phyloP scores from a whole-genome alignment of 805 yeast species.

The Saccharomycopsis fibuligera region DNA sequence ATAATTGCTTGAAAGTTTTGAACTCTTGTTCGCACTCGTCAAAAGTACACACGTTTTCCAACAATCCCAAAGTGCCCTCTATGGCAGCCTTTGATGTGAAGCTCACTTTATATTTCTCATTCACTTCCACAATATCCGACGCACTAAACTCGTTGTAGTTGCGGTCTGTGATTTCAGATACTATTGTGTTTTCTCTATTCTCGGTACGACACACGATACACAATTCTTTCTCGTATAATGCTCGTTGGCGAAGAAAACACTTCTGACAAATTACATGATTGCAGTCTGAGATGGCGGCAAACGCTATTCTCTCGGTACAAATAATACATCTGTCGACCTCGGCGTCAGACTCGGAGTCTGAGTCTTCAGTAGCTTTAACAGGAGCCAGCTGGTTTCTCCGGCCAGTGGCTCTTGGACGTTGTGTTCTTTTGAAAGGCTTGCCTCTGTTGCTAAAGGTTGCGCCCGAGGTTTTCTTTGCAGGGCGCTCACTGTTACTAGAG shows the following conservation, averaged over 20 bases:
- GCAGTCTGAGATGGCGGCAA: slow-evolving; percentile 73
- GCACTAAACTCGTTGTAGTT: slow-evolving; percentile 34
- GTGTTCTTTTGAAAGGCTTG: slow-evolving; percentile 3
- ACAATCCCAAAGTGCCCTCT: slow-evolving; percentile 42
- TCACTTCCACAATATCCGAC: slow-evolving; percentile 29
- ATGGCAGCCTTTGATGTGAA: slow-evolving; percentile 34
- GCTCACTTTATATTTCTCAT: slow-evolving; percentile 36
- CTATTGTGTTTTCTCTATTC: slow-evolving; percentile 38
- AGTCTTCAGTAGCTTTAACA: slow-evolving; percentile 21
- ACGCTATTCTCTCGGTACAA: slow-evolving; percentile 69
- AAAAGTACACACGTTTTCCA: slow-evolving; percentile 52
- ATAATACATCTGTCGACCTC: slow-evolving; percentile 60
- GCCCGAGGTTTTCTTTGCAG: too few relatives aligned
- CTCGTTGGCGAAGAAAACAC: slow-evolving; percentile 80
- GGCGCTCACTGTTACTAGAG: too few relatives aligned
- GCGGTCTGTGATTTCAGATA: slow-evolving; percentile 42
- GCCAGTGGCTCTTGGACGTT: slow-evolving; percentile 5
- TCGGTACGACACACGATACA: slow-evolving; percentile 75
- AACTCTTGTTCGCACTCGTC: slow-evolving; percentile 33
- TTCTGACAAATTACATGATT: slow-evolving; percentile 76
- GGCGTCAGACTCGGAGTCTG: slow-evolving; percentile 29
- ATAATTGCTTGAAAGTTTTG: slow-evolving; percentile 47
- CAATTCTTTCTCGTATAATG: slow-evolving; percentile 60
- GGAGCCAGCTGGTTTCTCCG: neutral
- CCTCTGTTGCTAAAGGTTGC: slow-evolving; percentile 5